Conservation (phyloP, 1,284 basidiomycete species). For the Boletus austroedulis region DNA sequence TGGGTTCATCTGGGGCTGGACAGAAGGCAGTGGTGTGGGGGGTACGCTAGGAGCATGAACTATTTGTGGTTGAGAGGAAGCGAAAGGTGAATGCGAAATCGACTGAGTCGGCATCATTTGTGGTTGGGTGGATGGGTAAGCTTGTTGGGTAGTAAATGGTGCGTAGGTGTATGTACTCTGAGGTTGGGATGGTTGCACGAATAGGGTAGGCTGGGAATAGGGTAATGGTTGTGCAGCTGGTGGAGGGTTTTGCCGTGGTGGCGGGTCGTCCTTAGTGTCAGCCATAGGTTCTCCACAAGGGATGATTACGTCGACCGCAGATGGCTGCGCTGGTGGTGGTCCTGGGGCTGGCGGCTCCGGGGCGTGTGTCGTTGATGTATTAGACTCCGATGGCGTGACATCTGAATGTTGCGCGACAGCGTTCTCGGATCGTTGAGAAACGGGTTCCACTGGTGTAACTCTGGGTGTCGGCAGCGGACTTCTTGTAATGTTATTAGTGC, state of each 20-base stretch:
- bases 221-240: slow-evolving; percentile 10
- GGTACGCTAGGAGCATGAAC: slow-evolving; percentile 9
- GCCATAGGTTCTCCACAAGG: slow-evolving; percentile 3
- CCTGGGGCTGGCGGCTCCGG: not conserved
- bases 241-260: slow-evolving; percentile 5
- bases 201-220: slow-evolving; percentile 13
- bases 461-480: slow-evolving; percentile 60
- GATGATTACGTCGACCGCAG: not conserved
- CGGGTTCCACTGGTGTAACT: slow-evolving; percentile 46
- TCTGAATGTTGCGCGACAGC: not conserved
- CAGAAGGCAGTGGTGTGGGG: slow-evolving; percentile 15
- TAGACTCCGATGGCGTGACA: not conserved
- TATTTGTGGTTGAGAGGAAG: slow-evolving; percentile 22
- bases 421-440: slow-evolving; percentile 8
- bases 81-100: slow-evolving; percentile 16
- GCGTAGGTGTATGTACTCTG: slow-evolving; percentile 21
- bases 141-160: slow-evolving; percentile 16
- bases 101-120: slow-evolving; percentile 19
- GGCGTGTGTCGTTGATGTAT: not conserved
- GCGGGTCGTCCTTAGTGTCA: not conserved
- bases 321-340: slow-evolving; percentile 2
- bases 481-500: slow-evolving; percentile 36
- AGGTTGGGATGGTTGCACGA: slow-evolving; percentile 16
- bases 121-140: slow-evolving; percentile 17
- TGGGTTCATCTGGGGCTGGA: slow-evolving; percentile 16